Evolutionary conservation across 1,284 basidiomycete genomes (phyloP), one percentile per base, ranked within the genome.

Genomic region (Phenoliferia sp.): DNA sequence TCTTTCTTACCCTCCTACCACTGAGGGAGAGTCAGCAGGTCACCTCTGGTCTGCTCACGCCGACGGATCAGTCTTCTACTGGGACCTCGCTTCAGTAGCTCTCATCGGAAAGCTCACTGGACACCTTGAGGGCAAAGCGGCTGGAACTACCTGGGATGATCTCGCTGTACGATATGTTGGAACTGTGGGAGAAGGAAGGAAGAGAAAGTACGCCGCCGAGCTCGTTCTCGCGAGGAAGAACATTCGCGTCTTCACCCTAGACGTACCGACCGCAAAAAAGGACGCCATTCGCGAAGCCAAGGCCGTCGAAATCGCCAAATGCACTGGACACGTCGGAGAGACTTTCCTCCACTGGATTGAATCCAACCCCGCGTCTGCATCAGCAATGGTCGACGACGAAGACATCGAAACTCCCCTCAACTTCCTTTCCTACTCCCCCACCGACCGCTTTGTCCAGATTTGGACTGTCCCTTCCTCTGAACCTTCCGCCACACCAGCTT

Each of bases 391-490:
- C 50, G 35, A 56, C 64, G 52, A 61, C 52, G 26, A 62, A 0
- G 7, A 35, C n/a, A n/a, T n/a, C 32, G 19, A 26, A 60, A 64
- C 69, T 57, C 57, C 64, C 26, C 65, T 69, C 61, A 33, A 64
- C 6, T 71, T 73, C 65, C 57, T 71, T 59, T 72, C 72, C 12
- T 72, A 52, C 64, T 65, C 72, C 7, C 33, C 68, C 6, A 52
- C 68, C 19, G 72, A 73, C 61, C 72, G 72, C 12, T 73, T 72
- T 57, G 72, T 73, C 16, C 72, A 72, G 60, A 7, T 73, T 48
- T 73, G 72, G 72, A 62, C 66, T 6, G 16, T 71, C 33, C 32
- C 19, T 48, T 62, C 29, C 36, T 57, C 36, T 26, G n/a, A n/a
- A n/a, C 64, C 12, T 36, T 52, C 70, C 5, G 17, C 66, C 28